Evolutionary conservation across 1,284 basidiomycete species (phyloP).

Genomic region (Coniferiporia sulphurascens): DNA sequence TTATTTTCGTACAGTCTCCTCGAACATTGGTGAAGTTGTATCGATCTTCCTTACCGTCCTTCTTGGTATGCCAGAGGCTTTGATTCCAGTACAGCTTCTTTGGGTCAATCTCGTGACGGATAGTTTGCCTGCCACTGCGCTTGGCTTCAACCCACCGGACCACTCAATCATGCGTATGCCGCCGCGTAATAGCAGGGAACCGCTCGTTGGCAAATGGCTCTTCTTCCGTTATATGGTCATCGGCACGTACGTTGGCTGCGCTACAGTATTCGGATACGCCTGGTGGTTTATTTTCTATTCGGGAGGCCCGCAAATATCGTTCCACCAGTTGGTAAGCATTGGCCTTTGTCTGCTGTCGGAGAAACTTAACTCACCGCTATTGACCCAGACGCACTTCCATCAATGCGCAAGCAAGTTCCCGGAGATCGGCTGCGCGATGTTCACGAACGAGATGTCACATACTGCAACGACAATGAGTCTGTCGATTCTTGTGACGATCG

Average conservation of each 20-base stretch:
- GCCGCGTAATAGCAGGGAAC: conserved; percentile 84
- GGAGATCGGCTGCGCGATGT: conserved; percentile 91
- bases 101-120: conserved; percentile 98
- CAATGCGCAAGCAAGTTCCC: conserved; percentile 81
- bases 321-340: conserved; percentile 80
- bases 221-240: conserved; percentile 95
- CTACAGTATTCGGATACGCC: conserved; percentile 94
- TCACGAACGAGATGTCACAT: conserved; percentile 78
- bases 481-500: conserved; percentile 89
- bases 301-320: conserved; percentile 89
- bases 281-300: conserved; percentile 98
- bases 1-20: conserved; percentile 73
- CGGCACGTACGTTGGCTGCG: conserved; percentile 90
- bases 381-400: conserved; percentile 84
- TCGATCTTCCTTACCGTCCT: conserved; percentile 97
- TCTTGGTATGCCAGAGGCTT: conserved; percentile 96
- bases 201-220: conserved; percentile 88
- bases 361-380: background rate
- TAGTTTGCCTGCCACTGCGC: conserved; percentile 95
- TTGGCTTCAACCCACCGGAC: conserved; percentile 97
- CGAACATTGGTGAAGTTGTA: conserved; percentile 98
- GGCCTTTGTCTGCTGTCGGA: background rate
- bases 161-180: conserved; percentile 94
- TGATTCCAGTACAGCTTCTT: conserved; percentile 95
- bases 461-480: conserved; percentile 95